These are phyloP conservation scores for Fusarium poae DNA, from an alignment of 2,329 filamentous ascomycete genomes.

Conservation along the genomic window DNA sequence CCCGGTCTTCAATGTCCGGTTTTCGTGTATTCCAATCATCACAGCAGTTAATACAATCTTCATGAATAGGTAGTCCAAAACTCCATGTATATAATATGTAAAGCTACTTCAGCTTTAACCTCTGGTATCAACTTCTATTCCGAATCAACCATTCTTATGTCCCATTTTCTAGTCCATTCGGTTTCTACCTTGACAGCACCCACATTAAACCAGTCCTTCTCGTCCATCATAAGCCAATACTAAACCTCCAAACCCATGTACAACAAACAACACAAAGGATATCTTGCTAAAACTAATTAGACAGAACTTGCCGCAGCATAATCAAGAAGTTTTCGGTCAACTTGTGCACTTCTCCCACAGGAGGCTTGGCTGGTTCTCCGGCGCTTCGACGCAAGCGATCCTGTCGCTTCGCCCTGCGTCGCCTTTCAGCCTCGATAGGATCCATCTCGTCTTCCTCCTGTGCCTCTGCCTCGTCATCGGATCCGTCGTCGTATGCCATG, in stretches of 20 bases:
- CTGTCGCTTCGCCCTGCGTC: slow-evolving; percentile 79
- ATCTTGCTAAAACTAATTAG: slow-evolving; percentile 65
- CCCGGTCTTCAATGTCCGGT: slow-evolving; percentile 41
- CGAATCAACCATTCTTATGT: slow-evolving; percentile 2
- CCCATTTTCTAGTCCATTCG: slow-evolving; percentile 4
- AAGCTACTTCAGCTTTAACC: neutral
- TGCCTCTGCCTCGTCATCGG: slow-evolving; percentile 75
- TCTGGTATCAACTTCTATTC: slow-evolving; percentile 10
- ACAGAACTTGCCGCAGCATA: slow-evolving; percentile 86
- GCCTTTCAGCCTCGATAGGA: slow-evolving; percentile 88
- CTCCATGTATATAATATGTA: neutral
- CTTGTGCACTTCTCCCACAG: slow-evolving; percentile 82
- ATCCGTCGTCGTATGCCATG: slow-evolving; percentile 81
- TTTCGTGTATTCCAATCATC: slow-evolving; percentile 8
- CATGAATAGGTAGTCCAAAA: neutral
- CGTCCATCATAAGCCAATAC: neutral
- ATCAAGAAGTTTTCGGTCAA: slow-evolving; percentile 82
- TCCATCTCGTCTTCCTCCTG: slow-evolving; percentile 84
- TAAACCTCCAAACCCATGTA: slow-evolving; percentile 5
- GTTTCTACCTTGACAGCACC: slow-evolving; percentile 12
- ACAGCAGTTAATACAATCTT: neutral
- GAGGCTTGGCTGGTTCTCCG: slow-evolving; percentile 86
- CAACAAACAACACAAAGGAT: slow-evolving; percentile 26
- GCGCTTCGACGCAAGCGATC: slow-evolving; percentile 84
- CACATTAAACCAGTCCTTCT: slow-evolving; percentile 21